Evolutionary conservation across 495 filamentous ascomycete species (phyloP).

Genomic region (Poronia punctata): DNA sequence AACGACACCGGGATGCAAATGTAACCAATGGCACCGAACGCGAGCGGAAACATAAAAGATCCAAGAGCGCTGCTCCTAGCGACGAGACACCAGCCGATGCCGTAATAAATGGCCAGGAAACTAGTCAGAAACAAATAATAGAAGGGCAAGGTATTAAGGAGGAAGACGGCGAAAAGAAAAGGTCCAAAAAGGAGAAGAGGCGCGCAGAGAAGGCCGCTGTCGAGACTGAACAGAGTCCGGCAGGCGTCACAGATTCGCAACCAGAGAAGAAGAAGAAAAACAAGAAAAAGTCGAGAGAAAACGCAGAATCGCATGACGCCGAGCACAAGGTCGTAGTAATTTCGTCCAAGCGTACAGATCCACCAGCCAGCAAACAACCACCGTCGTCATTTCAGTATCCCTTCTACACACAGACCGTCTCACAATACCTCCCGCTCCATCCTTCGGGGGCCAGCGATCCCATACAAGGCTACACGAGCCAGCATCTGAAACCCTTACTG

Average conservation of each 20-base stretch:
- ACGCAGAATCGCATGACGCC: slow-evolving; percentile 10
- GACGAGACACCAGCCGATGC: background rate
- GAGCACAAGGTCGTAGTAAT: slow-evolving; percentile 15
- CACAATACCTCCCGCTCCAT: slow-evolving; percentile 41
- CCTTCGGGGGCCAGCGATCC: slow-evolving; percentile 39
- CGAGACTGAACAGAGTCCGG: slow-evolving; percentile 2
- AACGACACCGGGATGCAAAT: slow-evolving; percentile 36
- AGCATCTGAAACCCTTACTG: slow-evolving; percentile 39
- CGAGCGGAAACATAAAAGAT: slow-evolving; percentile 35
- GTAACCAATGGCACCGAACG: slow-evolving; percentile 21
- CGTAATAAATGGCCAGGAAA: background rate
- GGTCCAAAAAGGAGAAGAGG: background rate
- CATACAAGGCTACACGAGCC: slow-evolving; percentile 34
- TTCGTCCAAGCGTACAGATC: slow-evolving; percentile 1
- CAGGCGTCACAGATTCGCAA: slow-evolving; percentile 1
- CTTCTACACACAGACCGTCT: slow-evolving; percentile 42
- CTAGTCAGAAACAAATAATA: slow-evolving; percentile 5
- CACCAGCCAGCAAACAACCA: slow-evolving; percentile 7
- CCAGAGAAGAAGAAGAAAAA: slow-evolving; percentile 13
- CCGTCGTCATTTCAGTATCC: slow-evolving; percentile 26
- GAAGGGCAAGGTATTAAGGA: slow-evolving; percentile 10
- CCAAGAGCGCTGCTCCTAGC: slow-evolving; percentile 22
- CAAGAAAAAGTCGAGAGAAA: slow-evolving; percentile 7
- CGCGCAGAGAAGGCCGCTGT: background rate
- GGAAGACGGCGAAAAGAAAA: slow-evolving; percentile 10